Base-by-base conservation (phyloP, 2,329 filamentous ascomycete genomes). In the Stagonosporopsis chrysanthemi region DNA sequence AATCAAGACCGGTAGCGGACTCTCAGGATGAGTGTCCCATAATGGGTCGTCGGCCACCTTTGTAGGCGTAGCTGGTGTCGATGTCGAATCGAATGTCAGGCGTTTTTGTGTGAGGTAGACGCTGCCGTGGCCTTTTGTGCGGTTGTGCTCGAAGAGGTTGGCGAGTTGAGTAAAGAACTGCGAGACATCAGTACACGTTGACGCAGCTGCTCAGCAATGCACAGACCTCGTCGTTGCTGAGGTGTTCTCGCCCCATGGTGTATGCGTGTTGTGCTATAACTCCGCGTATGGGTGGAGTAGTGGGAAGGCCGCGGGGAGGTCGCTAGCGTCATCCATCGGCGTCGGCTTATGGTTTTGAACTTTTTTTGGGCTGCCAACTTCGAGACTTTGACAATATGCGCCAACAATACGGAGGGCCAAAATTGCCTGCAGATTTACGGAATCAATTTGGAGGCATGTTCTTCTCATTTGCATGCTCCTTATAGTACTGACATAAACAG, bases 21-120 rank as follows among this genome's bases (percentile, higher is more conserved):
- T 78, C 11, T 83, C 77, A 14, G 83, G 83, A 57, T 83, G 77
- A 1, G 88, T 81, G 64, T 91, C 88, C 68, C 85, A 81, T 56
- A 89, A 81, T 14, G 83, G 80, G 51, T 84, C 80, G 38, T 82
- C 80, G 56, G 78, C 78, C 43, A 77, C 66, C 64, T 79, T 80
- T 43, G 66, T 65, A 2, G 73, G 64, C 5, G 72, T 66, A n/a
- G 71, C 62, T 8, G 71, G 63, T 23, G 66, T 63, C 26, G 82
- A 58, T 22, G 79, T 69, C 6, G 80, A 71, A 38, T 81, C 67
- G 57, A 81, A 80, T 60, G 75, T 75, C 54, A 82, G 77, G 78
- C 90, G 84, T 75, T 94, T 94, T 73, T 96, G 91, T 48, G 85
- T 88, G 56, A 96, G 81, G 75, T 86, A 88, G 64, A 96, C 81